These are phyloP conservation scores for Fusarium sp. DNA, from an alignment of 2,329 filamentous ascomycete genomes.

Conservation along the genomic window DNA sequence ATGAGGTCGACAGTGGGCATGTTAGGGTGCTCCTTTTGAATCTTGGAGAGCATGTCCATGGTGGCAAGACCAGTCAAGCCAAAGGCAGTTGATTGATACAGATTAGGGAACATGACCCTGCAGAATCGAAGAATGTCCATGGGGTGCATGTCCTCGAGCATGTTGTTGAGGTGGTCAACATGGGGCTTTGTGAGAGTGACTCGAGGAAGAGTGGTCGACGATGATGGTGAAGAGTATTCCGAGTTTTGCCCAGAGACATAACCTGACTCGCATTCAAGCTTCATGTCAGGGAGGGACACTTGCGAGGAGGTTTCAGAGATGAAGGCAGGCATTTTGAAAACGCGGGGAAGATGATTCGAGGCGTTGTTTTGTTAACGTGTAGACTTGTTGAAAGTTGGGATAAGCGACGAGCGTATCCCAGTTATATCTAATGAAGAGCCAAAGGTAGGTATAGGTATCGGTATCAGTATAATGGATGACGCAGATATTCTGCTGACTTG, in stretches of 20 bases:
- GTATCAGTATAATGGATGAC: constrained; percentile 41
- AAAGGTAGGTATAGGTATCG: constrained; percentile 20
- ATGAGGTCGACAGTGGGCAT: constrained; percentile 73
- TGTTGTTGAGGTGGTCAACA: constrained; percentile 89
- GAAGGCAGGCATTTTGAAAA: constrained; percentile 53
- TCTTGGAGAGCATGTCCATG: constrained; percentile 85
- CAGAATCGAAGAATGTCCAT: constrained; percentile 94
- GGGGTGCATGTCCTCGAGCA: constrained; percentile 88
- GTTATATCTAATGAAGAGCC: constrained; percentile 33
- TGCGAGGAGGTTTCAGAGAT: constrained; percentile 57
- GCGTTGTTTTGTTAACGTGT: constrained; percentile 26
- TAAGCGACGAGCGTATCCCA: constrained; percentile 32
- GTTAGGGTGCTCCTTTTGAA: constrained; percentile 72
- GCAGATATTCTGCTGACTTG: constrained; percentile 44
- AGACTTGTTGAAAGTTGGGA: constrained; percentile 42
- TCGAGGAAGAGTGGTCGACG: constrained; percentile 68
- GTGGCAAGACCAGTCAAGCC: constrained; percentile 84
- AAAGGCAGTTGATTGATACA: constrained; percentile 89
- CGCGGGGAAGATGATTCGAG: constrained; percentile 15
- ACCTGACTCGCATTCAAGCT: constrained; percentile 77
- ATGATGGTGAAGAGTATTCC: constrained; percentile 54
- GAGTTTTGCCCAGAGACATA: constrained; percentile 73
- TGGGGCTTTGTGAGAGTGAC: constrained; percentile 90
- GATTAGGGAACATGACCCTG: constrained; percentile 87
- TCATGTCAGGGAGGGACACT: constrained; percentile 56